Conservation (phyloP, 2,329 filamentous ascomycete species). For the Aspergillus sp. region DNA sequence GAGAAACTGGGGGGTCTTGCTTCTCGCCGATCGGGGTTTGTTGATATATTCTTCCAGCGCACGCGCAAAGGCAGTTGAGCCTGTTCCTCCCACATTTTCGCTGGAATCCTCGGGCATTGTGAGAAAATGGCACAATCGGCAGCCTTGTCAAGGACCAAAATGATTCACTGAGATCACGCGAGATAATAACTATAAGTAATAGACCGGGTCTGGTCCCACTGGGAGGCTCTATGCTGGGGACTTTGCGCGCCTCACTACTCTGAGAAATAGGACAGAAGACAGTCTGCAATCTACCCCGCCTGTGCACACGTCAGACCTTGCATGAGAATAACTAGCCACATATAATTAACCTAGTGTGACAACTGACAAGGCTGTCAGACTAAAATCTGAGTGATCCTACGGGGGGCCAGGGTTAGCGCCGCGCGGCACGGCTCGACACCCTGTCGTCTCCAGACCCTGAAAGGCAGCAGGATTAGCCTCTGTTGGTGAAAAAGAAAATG, state of each 20-base stretch:
- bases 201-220: neutral
- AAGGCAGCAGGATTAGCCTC: no score
- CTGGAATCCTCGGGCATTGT: neutral
- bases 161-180: no score
- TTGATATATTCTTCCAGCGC: slow-evolving; percentile 4
- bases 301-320: neutral
- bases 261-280: neutral
- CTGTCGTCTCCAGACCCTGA: no score
- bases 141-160: no score
- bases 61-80: neutral
- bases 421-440: no score
- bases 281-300: neutral
- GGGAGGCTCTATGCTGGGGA: neutral
- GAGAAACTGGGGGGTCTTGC: slow-evolving; percentile 2
- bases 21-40: slow-evolving; percentile 1
- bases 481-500: no score
- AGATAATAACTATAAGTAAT: neutral
- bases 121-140: neutral
- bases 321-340: no score
- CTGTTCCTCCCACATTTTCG: neutral
- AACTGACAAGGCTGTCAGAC: no score
- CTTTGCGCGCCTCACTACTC: neutral
- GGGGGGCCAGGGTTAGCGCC: no score
- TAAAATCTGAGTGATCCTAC: no score
- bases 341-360: neutral